Evolutionary conservation across 352 stramenopile genomes (phyloP), one percentile per base, ranked within the genome.

Genomic region (Phytopythium boreale): DNA sequence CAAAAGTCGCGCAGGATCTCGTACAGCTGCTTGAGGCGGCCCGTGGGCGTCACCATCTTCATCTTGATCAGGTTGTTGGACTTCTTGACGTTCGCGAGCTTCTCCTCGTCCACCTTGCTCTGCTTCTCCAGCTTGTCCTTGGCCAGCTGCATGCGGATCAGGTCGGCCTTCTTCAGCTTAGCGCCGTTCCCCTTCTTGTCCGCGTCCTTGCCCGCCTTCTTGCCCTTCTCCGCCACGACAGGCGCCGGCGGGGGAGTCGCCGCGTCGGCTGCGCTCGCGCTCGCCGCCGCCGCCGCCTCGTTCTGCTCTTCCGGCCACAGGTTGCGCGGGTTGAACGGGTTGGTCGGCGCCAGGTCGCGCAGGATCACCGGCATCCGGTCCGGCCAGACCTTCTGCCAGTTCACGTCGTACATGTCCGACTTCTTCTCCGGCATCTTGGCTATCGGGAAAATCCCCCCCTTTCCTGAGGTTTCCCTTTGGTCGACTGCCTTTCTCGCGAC

Each of bases 41-140:
- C 87, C 24, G 84, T 93, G 17, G 87, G 81, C 17, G 87, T 95
- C 20, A 83, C 78, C 87, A 95, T 93, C 73, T 93, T 92, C 87
- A 95, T 95, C 46, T 80, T 77, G 29, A 93, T 64, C 53, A 93
- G 62, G 59, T 89, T 92, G 60, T 82, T 91, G 47, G 80, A 76
- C 64, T 90, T 92, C 63, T 95, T 95, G 8, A 93, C 84, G 63
- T 95, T 95, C 44, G 82, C 72, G 36, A 95, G 78, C 67, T 95
- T 95, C 74, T 95, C 87, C 59, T 95, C 87, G 66, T 95, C 87
- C 62, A 93, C 82, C 67, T 89, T 89, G 72, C 76, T 90, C 72
- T 95, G 86, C 56, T 95, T 95, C 68, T 92, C 83, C 36, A 87
- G 78, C 69, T 93, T 93, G 66, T 95, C 84, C 67, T 95, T 95